phyloP scores from a whole-genome alignment of 23 red algal species.

The Gracilariopsis chorda region DNA sequence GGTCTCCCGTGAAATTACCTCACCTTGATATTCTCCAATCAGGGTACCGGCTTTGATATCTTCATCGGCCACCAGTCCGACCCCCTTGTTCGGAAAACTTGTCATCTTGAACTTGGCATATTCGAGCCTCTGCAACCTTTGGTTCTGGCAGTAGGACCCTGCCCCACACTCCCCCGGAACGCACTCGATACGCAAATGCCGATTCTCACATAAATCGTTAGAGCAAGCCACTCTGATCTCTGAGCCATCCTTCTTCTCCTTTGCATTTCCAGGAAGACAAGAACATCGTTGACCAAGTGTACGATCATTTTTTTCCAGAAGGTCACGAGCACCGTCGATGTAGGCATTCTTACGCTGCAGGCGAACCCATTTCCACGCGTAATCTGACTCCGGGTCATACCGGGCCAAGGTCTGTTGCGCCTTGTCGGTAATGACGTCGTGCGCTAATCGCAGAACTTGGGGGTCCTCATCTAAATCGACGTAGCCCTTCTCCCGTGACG shows the following conservation, averaged over 20 bases:
- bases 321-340: constrained; percentile 32
- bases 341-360: constrained; percentile 49
- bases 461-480: constrained; percentile 17
- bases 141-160: constrained; percentile 76
- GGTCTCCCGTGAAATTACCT: constrained; percentile 75
- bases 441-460: not conserved
- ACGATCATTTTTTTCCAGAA: constrained; percentile 31
- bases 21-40: constrained; percentile 93
- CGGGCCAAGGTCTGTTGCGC: constrained; percentile 9
- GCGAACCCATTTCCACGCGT: constrained; percentile 25
- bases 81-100: constrained; percentile 44
- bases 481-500: not conserved
- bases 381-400: constrained; percentile 28
- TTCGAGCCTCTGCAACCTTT: constrained; percentile 74
- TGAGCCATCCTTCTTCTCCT: constrained; percentile 5
- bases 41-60: constrained; percentile 67
- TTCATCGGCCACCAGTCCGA: constrained; percentile 66
- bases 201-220: constrained; percentile 83
- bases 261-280: constrained; percentile 56
- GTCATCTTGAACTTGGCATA: constrained; percentile 63
- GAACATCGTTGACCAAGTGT: constrained; percentile 30
- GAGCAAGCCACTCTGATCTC: constrained; percentile 56
- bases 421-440: not conserved
- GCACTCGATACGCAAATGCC: constrained; percentile 77
- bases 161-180: constrained; percentile 67